phyloP scores from a whole-genome alignment of 345 rosid genomes.

The Euphorbia pulcherrima region DNA sequence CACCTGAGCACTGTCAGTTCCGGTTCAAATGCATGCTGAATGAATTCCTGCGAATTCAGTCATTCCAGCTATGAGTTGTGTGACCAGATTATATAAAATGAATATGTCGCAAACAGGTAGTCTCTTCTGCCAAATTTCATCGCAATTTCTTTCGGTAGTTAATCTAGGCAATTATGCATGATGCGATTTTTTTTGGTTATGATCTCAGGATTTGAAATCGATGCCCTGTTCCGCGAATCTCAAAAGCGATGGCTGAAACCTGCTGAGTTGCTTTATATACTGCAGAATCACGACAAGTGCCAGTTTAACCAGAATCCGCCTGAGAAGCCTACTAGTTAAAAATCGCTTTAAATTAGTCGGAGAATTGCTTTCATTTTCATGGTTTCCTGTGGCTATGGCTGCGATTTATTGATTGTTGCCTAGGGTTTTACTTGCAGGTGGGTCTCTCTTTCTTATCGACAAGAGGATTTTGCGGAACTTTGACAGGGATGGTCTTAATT shows the following conservation, averaged over 20 bases:
- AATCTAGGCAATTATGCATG: no score
- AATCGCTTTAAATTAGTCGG: background rate
- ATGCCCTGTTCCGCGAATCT: constrained; percentile 55
- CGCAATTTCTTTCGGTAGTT: no score
- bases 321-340: constrained; percentile 52
- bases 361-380: background rate
- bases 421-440: constrained; percentile 46
- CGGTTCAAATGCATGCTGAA: no score
- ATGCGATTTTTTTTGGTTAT: background rate
- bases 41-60: no score
- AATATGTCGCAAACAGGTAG: no score
- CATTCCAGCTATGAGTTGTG: no score
- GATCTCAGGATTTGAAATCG: constrained; percentile 51
- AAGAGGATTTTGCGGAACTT: constrained; percentile 62
- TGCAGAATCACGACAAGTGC: constrained; percentile 62
- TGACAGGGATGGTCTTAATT: constrained; percentile 81
- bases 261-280: constrained; percentile 60
- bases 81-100: no score
- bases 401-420: background rate
- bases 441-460: constrained; percentile 71
- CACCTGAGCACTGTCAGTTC: no score
- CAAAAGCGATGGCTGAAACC: constrained; percentile 88
- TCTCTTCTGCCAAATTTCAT: no score
- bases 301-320: constrained; percentile 45
- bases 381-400: background rate